These are phyloP conservation scores for Phallus indusiatus DNA, from an alignment of 768 basidiomycete species.

Conservation along the genomic window DNA sequence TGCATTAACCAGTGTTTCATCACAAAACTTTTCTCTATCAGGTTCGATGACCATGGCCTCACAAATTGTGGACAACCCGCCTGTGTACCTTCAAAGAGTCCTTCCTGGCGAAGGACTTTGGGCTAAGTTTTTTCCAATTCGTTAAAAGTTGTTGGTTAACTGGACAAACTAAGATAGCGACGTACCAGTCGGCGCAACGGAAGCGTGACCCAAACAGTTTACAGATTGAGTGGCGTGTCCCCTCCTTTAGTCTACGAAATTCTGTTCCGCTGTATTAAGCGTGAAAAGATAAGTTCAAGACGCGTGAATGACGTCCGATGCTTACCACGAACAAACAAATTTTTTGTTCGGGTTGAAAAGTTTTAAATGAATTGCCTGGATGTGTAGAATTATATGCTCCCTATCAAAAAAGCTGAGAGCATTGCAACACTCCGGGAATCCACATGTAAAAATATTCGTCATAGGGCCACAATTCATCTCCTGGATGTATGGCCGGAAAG, in stretches of 20 bases:
- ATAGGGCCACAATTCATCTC: no score
- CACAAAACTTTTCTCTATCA: no score
- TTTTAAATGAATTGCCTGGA: neutral
- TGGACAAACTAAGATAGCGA: neutral
- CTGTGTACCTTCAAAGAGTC: neutral
- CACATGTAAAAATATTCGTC: neutral
- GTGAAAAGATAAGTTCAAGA: neutral
- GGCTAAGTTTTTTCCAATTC: neutral
- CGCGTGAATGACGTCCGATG: neutral
- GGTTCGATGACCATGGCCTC: neutral
- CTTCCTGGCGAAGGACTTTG: neutral
- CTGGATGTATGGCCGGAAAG: no score
- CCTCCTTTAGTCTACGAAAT: neutral
- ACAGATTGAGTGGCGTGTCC: neutral
- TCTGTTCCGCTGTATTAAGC: neutral
- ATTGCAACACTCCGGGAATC: neutral
- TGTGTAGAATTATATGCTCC: neutral
- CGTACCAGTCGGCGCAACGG: neutral
- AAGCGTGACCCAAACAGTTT: neutral
- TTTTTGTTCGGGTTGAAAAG: neutral
- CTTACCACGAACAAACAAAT: neutral
- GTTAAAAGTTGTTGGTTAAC: neutral
- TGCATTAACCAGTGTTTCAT: neutral
- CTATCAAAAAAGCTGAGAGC: neutral
- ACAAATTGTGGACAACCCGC: neutral